Evolutionary conservation across 108 stramenopile genomes (phyloP), one percentile per base, ranked within the genome.

Genomic region (Nitzschia putrida): DNA sequence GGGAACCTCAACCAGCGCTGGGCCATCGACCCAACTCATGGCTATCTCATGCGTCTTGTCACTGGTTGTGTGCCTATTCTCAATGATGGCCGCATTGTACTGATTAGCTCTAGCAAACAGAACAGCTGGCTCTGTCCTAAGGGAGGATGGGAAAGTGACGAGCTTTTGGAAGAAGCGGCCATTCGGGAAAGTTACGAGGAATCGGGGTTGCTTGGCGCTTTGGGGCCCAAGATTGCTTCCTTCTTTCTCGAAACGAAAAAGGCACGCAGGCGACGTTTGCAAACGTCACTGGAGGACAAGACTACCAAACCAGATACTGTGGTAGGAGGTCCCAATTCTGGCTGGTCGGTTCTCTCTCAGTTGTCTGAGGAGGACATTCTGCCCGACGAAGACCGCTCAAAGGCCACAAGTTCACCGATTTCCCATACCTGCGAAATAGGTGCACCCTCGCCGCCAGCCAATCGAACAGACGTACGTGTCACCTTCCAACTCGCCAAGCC

Each of bases 101-200:
- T 91, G 45, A 71, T 87, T 40, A 57, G 70, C 29, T 66, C 61
- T 20, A 63, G 61, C 8, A 55, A 25, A 13, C 43, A 43, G 44
- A 45, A 44, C 37, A 39, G 61, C 16, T 63, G 61, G 61, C 61
- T 63, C 12, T 59, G 89, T 34, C 91, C 91, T 13, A 92, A 92
- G 55, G 91, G 91, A 22, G 91, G 88, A 5, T 92, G 91, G 91
- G 91, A 92, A 45, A 53, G 37, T 21, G 91, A 92, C 56, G 91
- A 92, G 64, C 83, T 84, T 0, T 66, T 72, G 29, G 85, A 79
- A 68, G 84, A 89, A 61, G 79, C 83, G 53, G 90, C 86, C 10
- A 69, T 74, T 10, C 57, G 90, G 6, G 90, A 91, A 68, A 84
- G 87, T 14, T 91, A 64, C 71, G 90, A 91, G 57, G 90, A 91